Base-by-base conservation (phyloP, 768 basidiomycete genomes). In the Boletus reticuloceps region DNA sequence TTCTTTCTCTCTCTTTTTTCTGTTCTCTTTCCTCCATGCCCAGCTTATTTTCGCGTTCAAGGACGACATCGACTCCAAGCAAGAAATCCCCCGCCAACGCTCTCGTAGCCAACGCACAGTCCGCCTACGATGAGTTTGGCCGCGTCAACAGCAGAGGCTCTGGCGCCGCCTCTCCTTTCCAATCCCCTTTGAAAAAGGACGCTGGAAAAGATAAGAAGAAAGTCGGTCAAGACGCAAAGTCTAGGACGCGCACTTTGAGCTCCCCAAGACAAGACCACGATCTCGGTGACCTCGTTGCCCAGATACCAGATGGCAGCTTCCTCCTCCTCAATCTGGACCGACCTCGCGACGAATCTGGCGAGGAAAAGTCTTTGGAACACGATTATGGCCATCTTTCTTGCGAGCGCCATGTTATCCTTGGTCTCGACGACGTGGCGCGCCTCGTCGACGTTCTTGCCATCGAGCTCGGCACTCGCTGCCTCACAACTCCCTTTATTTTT, bases 401-500 rank as follows among this genome's bases (percentile, higher is more conserved):
- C 69, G 80, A 85, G 53, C 78, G 85, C 32, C 85, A 91, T 65
- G 84, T 91, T 56, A 78, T 90, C 16, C 80, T 93, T 0, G 86
- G 87, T n/a, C 78, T 90, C 16, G 83, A 87, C 50, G 82, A 91
- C 64, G 81, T 89, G 39, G 79, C 81, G 7, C 79, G 82, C 41
- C 82, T 94, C 45, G 86, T 91, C n/a, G 79, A 81, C 41, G 82
- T 84, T 55, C 74, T 91, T 53, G 79, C 83, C 45, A 77, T 82
- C 50, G 89, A 91, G 72, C 82, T 94, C 52, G 79, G 79, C 58
- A 77, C 82, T 51, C 79, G 89, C 63, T 89, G 86, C 63, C 79
- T 97, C 56, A 86, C 88, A 20, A 93, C 91, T 4, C 94, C 95
- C 20, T 88, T 97, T 73, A 85, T 98, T 58, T 96, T 98, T 76